Conservation (phyloP, 495 filamentous ascomycete genomes). For the Penicillium canariense region DNA sequence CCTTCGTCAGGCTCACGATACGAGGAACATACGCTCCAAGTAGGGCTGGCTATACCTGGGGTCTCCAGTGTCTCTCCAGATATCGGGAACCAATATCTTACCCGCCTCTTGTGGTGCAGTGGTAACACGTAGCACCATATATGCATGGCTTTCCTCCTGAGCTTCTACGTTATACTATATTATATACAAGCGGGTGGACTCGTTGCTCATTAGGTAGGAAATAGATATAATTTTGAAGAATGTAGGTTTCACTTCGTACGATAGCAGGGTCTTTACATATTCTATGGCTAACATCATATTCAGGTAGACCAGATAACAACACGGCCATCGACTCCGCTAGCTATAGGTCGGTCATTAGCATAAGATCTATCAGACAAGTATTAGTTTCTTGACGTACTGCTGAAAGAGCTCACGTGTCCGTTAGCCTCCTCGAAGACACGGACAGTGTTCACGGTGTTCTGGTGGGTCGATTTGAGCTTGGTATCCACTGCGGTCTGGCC, state of each 20-base stretch:
- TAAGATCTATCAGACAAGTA: not conserved
- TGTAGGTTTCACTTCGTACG: not conserved
- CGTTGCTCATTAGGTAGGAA: too few relatives aligned
- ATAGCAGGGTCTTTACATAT: not conserved
- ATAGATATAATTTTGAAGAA: not conserved
- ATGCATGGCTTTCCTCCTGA: too few relatives aligned
- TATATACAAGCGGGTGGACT: too few relatives aligned
- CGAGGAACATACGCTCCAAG: too few relatives aligned
- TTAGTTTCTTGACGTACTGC: slow-evolving; percentile 61
- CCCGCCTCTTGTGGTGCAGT: too few relatives aligned
- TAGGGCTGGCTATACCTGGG: too few relatives aligned
- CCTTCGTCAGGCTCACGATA: too few relatives aligned
- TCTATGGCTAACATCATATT: slow-evolving; percentile 1
- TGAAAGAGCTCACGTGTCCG: slow-evolving; percentile 72
- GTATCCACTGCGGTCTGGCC: slow-evolving; percentile 87
- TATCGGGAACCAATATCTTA: too few relatives aligned
- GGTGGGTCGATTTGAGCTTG: slow-evolving; percentile 91
- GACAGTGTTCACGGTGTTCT: slow-evolving; percentile 89
- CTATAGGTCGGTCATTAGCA: slow-evolving; percentile 50
- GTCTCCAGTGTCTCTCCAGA: too few relatives aligned
- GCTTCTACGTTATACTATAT: too few relatives aligned
- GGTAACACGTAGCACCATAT: too few relatives aligned
- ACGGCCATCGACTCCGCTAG: slow-evolving; percentile 91
- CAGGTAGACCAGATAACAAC: slow-evolving; percentile 73
- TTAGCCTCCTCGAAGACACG: slow-evolving; percentile 67